Conservation (phyloP, 345 rosid genomes). For the Rhodamnia argentea region DNA sequence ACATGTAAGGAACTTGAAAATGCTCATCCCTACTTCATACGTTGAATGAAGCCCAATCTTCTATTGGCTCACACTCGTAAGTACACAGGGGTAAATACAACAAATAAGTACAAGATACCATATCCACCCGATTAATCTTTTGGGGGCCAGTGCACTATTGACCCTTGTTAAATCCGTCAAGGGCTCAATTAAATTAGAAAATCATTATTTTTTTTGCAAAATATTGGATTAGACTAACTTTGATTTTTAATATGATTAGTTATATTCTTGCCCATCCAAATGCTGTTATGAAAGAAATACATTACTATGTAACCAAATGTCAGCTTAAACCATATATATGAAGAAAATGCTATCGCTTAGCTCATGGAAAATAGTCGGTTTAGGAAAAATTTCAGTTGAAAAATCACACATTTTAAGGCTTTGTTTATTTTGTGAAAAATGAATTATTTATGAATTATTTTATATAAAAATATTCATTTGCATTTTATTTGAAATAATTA, state of each 20-base stretch:
- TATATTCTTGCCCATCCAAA: not conserved
- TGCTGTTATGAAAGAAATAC: not conserved
- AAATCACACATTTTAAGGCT: not conserved
- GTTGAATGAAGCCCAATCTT: not conserved
- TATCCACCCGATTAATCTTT: not conserved
- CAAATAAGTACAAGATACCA: not conserved
- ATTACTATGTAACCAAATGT: not conserved
- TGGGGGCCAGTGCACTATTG: not conserved
- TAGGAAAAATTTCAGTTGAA: not conserved
- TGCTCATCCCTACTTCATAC: not conserved
- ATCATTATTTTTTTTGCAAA: not conserved
- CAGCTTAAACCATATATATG: not conserved
- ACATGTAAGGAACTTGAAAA: too few species aligned
- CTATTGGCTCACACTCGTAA: not conserved
- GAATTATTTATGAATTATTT: too few species aligned
- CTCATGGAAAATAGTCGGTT: not conserved
- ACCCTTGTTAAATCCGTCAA: not conserved
- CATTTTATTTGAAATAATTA: too few species aligned
- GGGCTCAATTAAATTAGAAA: not conserved
- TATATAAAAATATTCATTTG: too few species aligned
- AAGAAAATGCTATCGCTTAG: not conserved
- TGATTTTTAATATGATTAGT: not conserved
- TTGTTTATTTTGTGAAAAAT: too few species aligned
- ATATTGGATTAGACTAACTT: not conserved
- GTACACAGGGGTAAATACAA: not conserved